phyloP scores from a whole-genome alignment of 306 rosid species.

The Carpinus viminea region DNA sequence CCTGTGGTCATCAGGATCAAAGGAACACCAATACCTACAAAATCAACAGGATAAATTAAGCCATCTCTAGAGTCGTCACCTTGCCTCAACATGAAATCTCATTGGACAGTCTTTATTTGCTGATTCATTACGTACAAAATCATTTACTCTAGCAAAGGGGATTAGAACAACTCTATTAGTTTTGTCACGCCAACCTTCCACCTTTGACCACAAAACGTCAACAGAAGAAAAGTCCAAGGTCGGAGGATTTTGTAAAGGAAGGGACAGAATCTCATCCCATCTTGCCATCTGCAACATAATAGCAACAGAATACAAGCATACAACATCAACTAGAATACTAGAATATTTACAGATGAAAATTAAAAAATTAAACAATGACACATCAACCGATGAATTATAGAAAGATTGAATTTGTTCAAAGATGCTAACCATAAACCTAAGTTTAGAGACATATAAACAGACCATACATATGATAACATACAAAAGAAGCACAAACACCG shows the following conservation, averaged over 20 bases:
- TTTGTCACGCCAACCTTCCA: conserved; percentile 90
- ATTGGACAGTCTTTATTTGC: conserved; percentile 77
- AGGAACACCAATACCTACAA: conserved; percentile 91
- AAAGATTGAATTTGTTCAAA: background rate
- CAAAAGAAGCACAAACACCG: background rate
- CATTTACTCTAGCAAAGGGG: conserved; percentile 89
- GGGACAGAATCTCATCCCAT: conserved; percentile 94
- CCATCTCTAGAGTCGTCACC: conserved; percentile 55
- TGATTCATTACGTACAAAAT: conserved; percentile 87
- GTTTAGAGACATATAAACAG: background rate
- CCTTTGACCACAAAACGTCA: conserved; percentile 84
- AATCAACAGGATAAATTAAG: conserved; percentile 32
- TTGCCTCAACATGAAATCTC: conserved; percentile 85
- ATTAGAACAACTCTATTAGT: conserved; percentile 79
- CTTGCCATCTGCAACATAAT: conserved; percentile 72
- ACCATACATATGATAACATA: background rate
- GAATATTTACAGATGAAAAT: background rate
- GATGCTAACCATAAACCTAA: background rate
- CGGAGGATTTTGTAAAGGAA: conserved; percentile 91
- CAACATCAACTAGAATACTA: background rate
- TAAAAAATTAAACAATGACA: background rate
- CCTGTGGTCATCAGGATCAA: conserved; percentile 95
- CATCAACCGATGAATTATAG: background rate
- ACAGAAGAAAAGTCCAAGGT: conserved; percentile 67
- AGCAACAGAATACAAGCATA: background rate